Percentiles rank a stretch among this genome's conserved stretches.
Evolutionary conservation across 768 basidiomycete species (phyloP).

Genomic region (Grammothele lineata): DNA sequence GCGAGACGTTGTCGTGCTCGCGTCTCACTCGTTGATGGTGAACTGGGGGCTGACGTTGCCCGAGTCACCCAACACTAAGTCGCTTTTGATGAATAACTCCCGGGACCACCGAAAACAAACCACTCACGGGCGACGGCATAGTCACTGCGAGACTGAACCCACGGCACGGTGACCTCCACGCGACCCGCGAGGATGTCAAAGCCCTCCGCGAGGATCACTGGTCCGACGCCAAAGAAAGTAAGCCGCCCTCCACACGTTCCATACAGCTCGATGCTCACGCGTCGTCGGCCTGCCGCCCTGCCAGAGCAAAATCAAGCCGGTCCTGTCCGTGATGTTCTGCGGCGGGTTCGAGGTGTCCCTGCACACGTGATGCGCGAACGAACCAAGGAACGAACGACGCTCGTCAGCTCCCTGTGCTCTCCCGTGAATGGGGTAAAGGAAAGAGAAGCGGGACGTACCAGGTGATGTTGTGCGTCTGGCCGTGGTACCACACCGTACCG

Average conservation of each 20-base stretch:
- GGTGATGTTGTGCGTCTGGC: slow-evolving; percentile 14
- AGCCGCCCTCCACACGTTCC: not conserved
- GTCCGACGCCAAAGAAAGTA: not conserved
- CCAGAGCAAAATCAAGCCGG: slow-evolving; percentile 12
- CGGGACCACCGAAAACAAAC: not conserved
- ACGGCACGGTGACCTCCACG: slow-evolving; percentile 32
- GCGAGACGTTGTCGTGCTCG: too few relatives aligned
- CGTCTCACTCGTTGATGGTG: slow-evolving; percentile 29
- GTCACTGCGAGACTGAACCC: slow-evolving; percentile 22
- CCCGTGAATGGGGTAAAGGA: too few relatives aligned
- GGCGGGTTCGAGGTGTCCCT: slow-evolving; percentile 33
- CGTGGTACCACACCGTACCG: slow-evolving; percentile 13
- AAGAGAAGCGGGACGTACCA: slow-evolving; percentile 5
- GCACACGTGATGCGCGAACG: not conserved
- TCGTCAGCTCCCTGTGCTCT: not conserved
- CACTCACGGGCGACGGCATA: slow-evolving; percentile 38
- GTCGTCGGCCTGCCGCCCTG: slow-evolving; percentile 24
- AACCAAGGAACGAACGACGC: too few relatives aligned
- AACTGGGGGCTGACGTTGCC: slow-evolving; percentile 39
- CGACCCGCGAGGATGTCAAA: slow-evolving; percentile 32
- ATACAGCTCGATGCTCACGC: slow-evolving; percentile 21
- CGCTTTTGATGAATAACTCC: too few relatives aligned
- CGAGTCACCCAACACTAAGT: slow-evolving; percentile 46
- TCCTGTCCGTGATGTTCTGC: slow-evolving; percentile 33
- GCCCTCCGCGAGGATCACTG: slow-evolving; percentile 21